Evolutionary conservation across 1,284 basidiomycete genomes (phyloP).

Genomic region (Ceratobasidium sp.): DNA sequence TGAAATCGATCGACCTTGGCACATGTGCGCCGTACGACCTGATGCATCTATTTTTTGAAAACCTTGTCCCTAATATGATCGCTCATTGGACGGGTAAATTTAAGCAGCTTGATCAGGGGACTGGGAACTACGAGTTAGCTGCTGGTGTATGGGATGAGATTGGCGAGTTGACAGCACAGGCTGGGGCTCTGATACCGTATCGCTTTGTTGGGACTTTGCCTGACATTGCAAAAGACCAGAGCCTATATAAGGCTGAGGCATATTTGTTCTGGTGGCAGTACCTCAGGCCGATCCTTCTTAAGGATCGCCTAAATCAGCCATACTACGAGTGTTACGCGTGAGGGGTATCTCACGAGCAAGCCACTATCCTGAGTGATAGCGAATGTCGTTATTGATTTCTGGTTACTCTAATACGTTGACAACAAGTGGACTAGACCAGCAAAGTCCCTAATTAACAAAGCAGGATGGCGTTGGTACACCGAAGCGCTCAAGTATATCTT

Average conservation of each 20-base stretch:
- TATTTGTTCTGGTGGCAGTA: conserved; percentile 52
- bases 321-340: conserved; percentile 51
- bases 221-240: conserved; percentile 47
- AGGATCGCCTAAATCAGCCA: conserved; percentile 44
- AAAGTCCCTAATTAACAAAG: too few relatives aligned
- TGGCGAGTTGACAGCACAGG: conserved; percentile 46
- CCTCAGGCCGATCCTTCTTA: conserved; percentile 47
- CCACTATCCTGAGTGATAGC: too few relatives aligned
- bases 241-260: conserved; percentile 50
- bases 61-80: conserved; percentile 37
- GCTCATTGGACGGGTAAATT: conserved; percentile 50
- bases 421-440: too few relatives aligned
- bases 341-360: too few relatives aligned
- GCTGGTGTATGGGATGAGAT: conserved; percentile 48
- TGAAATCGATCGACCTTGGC: not conserved
- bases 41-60: conserved; percentile 48
- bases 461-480: too few relatives aligned
- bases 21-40: conserved; percentile 47
- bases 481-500: too few relatives aligned
- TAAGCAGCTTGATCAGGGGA: conserved; percentile 47
- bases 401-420: too few relatives aligned
- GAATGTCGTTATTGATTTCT: too few relatives aligned
- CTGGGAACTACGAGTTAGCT: conserved; percentile 36
- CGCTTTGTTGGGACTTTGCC: conserved; percentile 47
- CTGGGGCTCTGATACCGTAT: conserved; percentile 48